These are phyloP conservation scores for Wickerhamomyces xylosicus DNA, from an alignment of 805 yeast genomes.

Conservation along the genomic window DNA sequence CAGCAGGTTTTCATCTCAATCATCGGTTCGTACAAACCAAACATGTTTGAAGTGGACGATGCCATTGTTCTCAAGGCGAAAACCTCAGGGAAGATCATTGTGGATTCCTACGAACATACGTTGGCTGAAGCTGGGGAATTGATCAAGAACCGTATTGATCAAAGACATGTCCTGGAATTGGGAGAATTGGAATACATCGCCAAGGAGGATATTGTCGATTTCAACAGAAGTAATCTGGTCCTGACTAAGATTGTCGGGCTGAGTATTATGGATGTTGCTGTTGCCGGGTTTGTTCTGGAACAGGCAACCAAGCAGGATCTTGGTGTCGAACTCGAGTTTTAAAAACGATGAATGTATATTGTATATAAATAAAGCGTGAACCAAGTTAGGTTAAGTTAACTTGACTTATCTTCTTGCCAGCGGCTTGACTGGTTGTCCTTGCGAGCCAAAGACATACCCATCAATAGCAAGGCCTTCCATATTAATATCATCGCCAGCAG, in stretches of 20 bases:
- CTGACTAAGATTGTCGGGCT: constrained; percentile 51
- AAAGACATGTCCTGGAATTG: constrained; percentile 34
- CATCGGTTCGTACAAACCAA: constrained; percentile 61
- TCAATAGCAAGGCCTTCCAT: constrained; percentile 12
- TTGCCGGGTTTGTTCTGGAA: constrained; percentile 33
- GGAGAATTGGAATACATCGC: constrained; percentile 25
- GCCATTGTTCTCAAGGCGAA: constrained; percentile 27
- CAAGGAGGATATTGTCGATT: constrained; percentile 4
- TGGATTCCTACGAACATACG: constrained; percentile 50
- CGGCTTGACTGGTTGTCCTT: no score
- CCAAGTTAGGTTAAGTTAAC: no score
- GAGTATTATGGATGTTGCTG: constrained; percentile 52
- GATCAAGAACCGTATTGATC: constrained; percentile 31
- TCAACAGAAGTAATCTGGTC: constrained; percentile 23
- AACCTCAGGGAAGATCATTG: constrained; percentile 34
- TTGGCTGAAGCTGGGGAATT: constrained; percentile 58
- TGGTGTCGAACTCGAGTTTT: constrained; percentile 26
- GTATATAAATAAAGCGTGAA: no score
- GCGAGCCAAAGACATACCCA: constrained; percentile 11
- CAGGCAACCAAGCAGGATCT: constrained; percentile 16
- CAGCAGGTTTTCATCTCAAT: constrained; percentile 37
- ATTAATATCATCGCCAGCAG: no score
- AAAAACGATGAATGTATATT: no score
- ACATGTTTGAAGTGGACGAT: constrained; percentile 52
- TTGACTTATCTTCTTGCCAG: no score